phyloP scores from a whole-genome alignment of 2,329 filamentous ascomycete genomes.

The Colletotrichum salicis region DNA sequence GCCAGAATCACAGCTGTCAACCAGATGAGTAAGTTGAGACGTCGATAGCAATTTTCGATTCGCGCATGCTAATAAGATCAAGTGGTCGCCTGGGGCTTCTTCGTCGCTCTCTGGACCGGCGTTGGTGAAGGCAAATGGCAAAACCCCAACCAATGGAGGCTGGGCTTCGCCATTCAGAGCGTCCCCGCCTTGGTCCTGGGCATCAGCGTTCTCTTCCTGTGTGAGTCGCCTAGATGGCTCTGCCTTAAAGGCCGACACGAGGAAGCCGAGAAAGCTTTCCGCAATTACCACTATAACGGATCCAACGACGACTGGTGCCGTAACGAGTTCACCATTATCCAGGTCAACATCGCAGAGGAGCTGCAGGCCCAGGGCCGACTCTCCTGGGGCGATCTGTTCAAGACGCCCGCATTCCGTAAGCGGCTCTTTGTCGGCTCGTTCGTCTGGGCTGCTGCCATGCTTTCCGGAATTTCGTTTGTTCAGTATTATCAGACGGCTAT shows the following conservation, averaged over 20 bases:
- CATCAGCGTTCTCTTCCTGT: conserved; percentile 47
- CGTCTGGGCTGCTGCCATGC: conserved; percentile 54
- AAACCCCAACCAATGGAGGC: conserved; percentile 50
- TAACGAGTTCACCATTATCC: conserved; percentile 47
- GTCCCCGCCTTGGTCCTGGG: conserved; percentile 49
- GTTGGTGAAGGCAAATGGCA: conserved; percentile 52
- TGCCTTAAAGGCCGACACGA: conserved; percentile 49
- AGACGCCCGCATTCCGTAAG: conserved; percentile 47
- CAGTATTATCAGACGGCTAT: conserved; percentile 56
- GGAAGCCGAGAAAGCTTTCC: conserved; percentile 48
- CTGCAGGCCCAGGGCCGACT: conserved; percentile 41
- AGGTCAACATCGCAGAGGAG: conserved; percentile 50
- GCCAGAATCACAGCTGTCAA: conserved; percentile 53
- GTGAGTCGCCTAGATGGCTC: conserved; percentile 50
- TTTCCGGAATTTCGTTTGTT: conserved; percentile 54
- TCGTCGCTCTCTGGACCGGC: conserved; percentile 52
- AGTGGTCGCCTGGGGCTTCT: conserved; percentile 56
- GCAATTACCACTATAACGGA: conserved; percentile 48
- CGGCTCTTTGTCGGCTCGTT: conserved; percentile 52
- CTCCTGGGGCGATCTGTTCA: conserved; percentile 47
- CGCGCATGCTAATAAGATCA: background rate
- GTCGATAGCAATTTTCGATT: background rate
- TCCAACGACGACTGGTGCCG: conserved; percentile 50
- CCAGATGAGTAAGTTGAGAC: conserved; percentile 49
- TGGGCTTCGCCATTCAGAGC: conserved; percentile 50